Evolutionary conservation across 495 filamentous ascomycete species (phyloP).

Genomic region (Peziza echinospora): DNA sequence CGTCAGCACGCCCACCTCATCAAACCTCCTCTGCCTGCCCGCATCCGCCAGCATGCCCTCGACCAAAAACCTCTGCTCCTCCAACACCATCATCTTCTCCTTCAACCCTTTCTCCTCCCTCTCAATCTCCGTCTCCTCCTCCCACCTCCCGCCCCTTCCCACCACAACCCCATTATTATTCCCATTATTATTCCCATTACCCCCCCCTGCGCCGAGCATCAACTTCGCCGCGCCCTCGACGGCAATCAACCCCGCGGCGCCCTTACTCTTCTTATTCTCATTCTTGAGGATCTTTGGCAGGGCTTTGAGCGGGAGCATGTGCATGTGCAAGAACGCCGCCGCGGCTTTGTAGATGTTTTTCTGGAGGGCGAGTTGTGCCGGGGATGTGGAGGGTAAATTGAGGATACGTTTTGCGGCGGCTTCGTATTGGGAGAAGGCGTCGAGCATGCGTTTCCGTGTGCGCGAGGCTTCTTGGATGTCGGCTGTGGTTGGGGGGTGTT

Average conservation of each 20-base stretch:
- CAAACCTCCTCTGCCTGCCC: constrained; percentile 59
- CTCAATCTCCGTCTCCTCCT: constrained; percentile 49
- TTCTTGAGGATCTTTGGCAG: constrained; percentile 60
- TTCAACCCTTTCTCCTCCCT: constrained; percentile 70
- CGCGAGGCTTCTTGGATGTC: constrained; percentile 78
- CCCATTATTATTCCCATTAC: constrained; percentile 70
- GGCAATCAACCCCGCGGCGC: constrained; percentile 38
- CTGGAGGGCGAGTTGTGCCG: constrained; percentile 56
- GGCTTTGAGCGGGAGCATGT: constrained; percentile 80
- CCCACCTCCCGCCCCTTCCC: neutral
- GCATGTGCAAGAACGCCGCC: constrained; percentile 63
- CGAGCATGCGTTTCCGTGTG: constrained; percentile 73
- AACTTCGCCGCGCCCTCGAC: constrained; percentile 64
- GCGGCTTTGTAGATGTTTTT: constrained; percentile 68
- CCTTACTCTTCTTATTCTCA: constrained; percentile 32
- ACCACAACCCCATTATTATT: constrained; percentile 39
- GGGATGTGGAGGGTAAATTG: constrained; percentile 48
- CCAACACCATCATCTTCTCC: constrained; percentile 69
- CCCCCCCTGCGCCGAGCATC: constrained; percentile 53
- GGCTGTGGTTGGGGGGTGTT: constrained; percentile 46
- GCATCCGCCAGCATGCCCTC: constrained; percentile 71
- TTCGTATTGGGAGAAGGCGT: constrained; percentile 81
- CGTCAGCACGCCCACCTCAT: constrained; percentile 63
- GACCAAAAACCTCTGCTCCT: constrained; percentile 88
- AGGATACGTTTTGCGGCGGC: constrained; percentile 62